phyloP scores from a whole-genome alignment of 371 early-diverging fungal genomes.

The Coemansia sp. region DNA sequence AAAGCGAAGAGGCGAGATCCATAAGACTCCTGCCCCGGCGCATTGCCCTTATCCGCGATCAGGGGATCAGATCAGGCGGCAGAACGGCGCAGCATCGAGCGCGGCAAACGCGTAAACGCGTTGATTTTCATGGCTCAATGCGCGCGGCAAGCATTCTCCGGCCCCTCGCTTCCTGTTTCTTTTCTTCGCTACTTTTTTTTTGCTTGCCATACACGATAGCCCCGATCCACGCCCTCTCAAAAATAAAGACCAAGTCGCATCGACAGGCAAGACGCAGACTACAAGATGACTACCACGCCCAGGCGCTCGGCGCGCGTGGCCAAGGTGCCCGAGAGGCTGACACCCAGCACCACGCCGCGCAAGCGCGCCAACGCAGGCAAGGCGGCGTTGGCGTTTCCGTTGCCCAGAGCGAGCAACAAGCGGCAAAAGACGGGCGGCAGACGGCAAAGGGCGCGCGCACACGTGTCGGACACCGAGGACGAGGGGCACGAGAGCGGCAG shows the following conservation, averaged over 20 bases:
- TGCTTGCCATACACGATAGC: neutral
- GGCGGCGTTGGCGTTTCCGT: constrained; percentile 19
- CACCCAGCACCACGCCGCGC: constrained; percentile 24
- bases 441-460: neutral
- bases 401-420: constrained; percentile 19
- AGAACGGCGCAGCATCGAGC: neutral
- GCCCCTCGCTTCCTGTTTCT: neutral
- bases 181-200: neutral
- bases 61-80: neutral
- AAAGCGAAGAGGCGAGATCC: no score
- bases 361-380: constrained; percentile 24
- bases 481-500: neutral
- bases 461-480: constrained; percentile 10
- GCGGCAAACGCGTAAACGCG: constrained; percentile 6
- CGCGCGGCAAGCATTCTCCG: neutral
- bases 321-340: constrained; percentile 33
- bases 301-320: constrained; percentile 38
- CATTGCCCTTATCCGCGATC: neutral
- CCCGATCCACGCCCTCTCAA: no score
- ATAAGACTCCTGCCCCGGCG: no score
- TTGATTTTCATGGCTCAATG: neutral
- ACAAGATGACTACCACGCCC: constrained; percentile 29
- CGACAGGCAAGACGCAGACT: neutral
- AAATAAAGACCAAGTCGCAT: neutral
- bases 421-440: constrained; percentile 20